Evolutionary conservation across 163 green algal species (phyloP).

Genomic region (Chlorella variabilis): DNA sequence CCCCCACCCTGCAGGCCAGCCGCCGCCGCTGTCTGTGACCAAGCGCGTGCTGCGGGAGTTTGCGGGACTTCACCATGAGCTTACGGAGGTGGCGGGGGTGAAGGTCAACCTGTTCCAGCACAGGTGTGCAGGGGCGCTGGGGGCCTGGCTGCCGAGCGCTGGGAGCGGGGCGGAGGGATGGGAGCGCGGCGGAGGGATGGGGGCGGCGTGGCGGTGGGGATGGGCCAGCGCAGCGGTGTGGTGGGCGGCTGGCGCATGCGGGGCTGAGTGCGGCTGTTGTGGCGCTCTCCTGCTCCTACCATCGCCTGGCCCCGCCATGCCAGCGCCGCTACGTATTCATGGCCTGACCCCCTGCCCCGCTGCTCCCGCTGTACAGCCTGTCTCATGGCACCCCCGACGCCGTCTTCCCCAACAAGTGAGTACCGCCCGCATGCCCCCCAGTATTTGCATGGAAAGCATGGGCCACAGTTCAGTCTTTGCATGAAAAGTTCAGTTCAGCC

Average conservation of each 20-base stretch:
- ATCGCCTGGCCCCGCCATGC: constrained; percentile 56
- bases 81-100: constrained; percentile 78
- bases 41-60: constrained; percentile 80
- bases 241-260: background rate
- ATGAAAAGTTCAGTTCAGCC: no score
- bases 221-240: no score
- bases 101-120: constrained; percentile 76
- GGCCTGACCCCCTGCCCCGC: no score
- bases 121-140: background rate
- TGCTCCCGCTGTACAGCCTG: no score
- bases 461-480: no score
- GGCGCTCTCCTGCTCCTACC: background rate
- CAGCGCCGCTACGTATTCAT: no score
- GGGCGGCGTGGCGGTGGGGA: no score
- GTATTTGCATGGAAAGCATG: no score
- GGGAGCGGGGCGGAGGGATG: no score
- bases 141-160: no score
- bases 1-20: constrained; percentile 32
- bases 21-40: constrained; percentile 26
- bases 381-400: constrained; percentile 92
- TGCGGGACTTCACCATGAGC: constrained; percentile 77
- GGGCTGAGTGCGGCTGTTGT: background rate
- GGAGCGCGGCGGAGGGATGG: no score
- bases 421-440: no score
- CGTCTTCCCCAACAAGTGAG: constrained; percentile 99